Base-by-base conservation (phyloP, 805 yeast species). In the Tetrapisispora fleetii region DNA sequence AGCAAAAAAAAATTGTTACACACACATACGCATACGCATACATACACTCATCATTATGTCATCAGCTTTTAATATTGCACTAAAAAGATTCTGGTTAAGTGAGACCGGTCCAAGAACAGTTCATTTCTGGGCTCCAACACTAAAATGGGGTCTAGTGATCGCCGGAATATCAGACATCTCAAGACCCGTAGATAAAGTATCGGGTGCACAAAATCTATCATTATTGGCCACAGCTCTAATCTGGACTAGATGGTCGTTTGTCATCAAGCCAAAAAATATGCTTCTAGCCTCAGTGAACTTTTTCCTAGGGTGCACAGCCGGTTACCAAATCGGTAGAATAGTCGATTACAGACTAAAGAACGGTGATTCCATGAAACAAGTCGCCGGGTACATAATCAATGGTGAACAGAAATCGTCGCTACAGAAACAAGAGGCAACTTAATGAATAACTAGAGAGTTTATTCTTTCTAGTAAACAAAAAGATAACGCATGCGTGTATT, bases 211-310 rank as follows among this genome's bases (percentile, higher is more conserved):
- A 49, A 67, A 62, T 45, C 51, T 63, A 50, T 95, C 99, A 1
- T 75, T 93, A 49, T 76, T 86, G 58, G 89, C 90, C 43, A 93
- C 99, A 1, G 98, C 97, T 48, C 80, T 80, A 49, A 90, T 93
- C 60, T 93, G 99, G 99, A 93, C 99, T 33, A 80, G 99, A 68
- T 93, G 99, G 99, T 89, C 96, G 16, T 78, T 90, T 68, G 93
- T 90, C 52, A 91, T 93, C 63, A 80, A 74, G 56, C 99, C 99
- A 43, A 83, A 85, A 70, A 93, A 93, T 69, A 74, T 76, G 58
- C 73, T 93, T 52, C 75, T 93, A 57, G 99, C 98, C 8, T 80
- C 93, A 27, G 99, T 93, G 48, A 93, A 93, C 70, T 88, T 87
- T 74, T 90, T 93, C 77, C 73, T 93, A 48, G 96, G 95, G 17